A percentile compares a stretch with the other conserved stretches of the same genome.
phyloP scores from a whole-genome alignment of 768 basidiomycete species.

The Serendipita sp. region DNA sequence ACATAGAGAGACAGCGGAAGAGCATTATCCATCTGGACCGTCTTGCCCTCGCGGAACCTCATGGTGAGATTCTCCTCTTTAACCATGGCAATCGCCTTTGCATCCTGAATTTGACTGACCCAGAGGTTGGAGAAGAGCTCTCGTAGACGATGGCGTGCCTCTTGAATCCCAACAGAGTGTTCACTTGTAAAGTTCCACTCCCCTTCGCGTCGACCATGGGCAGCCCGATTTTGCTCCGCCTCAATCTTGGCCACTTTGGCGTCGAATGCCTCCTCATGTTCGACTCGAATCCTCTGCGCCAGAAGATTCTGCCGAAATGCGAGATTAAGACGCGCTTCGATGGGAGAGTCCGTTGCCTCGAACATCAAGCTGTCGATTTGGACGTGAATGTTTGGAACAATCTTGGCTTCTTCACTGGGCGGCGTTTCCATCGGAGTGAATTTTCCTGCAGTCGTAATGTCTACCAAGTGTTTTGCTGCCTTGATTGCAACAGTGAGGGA shows the following conservation, averaged over 20 bases:
- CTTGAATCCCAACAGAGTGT: constrained; percentile 51
- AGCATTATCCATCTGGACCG: background rate
- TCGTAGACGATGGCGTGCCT: constrained; percentile 48
- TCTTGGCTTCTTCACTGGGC: constrained; percentile 53
- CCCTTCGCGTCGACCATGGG: constrained; percentile 16
- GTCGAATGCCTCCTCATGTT: constrained; percentile 64
- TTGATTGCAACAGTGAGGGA: constrained; percentile 56
- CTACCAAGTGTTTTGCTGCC: constrained; percentile 48
- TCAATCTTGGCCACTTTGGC: constrained; percentile 59
- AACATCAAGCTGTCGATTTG: constrained; percentile 43
- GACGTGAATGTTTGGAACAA: constrained; percentile 44
- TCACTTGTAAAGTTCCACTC: constrained; percentile 47
- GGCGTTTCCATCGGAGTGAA: constrained; percentile 46
- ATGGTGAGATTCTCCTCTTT: constrained; percentile 33
- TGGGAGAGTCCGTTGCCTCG: constrained; percentile 70
- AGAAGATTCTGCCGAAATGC: constrained; percentile 58
- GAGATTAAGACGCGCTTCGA: constrained; percentile 60
- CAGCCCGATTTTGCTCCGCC: constrained; percentile 20
- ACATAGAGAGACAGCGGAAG: constrained; percentile 21
- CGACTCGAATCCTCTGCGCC: constrained; percentile 51
- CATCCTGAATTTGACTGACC: constrained; percentile 30
- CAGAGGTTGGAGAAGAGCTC: constrained; percentile 1
- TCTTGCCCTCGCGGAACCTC: constrained; percentile 25
- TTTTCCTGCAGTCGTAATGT: constrained; percentile 34
- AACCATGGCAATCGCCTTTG: background rate